A percentile compares a stretch with the other conserved stretches of the same genome.
Conservation (phyloP, 345 rosid species). For the Eucalyptus polybractea region DNA sequence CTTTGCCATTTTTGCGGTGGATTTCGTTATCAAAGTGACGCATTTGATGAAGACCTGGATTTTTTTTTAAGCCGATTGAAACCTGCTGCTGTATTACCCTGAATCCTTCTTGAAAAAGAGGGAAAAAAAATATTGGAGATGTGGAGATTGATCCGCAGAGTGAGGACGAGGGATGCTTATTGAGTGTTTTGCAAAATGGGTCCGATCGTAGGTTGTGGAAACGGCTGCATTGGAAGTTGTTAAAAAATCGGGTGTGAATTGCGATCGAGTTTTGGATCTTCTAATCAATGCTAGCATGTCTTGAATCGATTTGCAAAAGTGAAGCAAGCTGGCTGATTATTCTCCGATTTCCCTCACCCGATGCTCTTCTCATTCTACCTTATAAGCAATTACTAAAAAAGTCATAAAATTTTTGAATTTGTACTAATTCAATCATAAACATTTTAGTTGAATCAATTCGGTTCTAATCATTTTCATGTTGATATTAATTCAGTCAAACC, state of each 20-base stretch:
- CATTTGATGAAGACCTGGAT: neutral
- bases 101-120: neutral
- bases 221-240: neutral
- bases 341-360: neutral
- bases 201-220: neutral
- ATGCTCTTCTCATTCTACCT: neutral
- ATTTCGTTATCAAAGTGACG: neutral
- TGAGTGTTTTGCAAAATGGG: neutral
- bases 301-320: neutral
- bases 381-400: neutral
- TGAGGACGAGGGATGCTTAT: neutral
- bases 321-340: neutral
- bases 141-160: neutral
- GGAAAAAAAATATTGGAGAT: neutral
- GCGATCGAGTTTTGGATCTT: neutral
- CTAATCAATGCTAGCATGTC: neutral
- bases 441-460: fast-evolving
- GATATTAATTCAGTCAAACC: fast-evolving
- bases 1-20: neutral
- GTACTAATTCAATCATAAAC: fast-evolving
- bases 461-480: fast-evolving
- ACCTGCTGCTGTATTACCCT: neutral
- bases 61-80: neutral
- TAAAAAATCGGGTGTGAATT: neutral
- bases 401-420: too few relatives aligned